These are phyloP conservation scores for Lumnitzera littorea DNA, from an alignment of 345 rosid genomes.

Conservation along the genomic window DNA sequence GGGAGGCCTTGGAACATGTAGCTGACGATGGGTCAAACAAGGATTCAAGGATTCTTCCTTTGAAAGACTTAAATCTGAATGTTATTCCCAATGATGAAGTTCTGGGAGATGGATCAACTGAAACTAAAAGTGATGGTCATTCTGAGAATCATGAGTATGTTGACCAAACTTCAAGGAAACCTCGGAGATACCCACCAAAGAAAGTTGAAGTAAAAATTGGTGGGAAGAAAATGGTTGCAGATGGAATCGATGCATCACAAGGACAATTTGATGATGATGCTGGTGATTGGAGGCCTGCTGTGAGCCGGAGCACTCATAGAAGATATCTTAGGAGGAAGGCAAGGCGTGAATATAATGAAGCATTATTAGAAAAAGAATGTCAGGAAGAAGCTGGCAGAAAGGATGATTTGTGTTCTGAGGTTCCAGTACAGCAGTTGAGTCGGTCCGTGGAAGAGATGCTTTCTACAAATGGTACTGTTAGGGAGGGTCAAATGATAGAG, in stretches of 20 bases:
- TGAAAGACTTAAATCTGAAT: conserved; percentile 66
- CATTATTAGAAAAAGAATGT: conserved; percentile 50
- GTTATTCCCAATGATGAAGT: conserved; percentile 23
- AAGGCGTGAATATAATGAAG: conserved; percentile 42
- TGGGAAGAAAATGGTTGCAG: conserved; percentile 82
- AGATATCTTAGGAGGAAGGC: conserved; percentile 75
- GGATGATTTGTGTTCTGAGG: conserved; percentile 12
- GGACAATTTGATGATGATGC: conserved; percentile 55
- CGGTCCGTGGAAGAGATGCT: conserved; percentile 7
- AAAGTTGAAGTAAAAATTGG: conserved; percentile 56
- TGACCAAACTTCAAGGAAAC: conserved; percentile 31
- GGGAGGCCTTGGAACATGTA: conserved; percentile 77
- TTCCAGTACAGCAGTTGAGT: conserved; percentile 10
- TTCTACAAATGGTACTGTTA: conserved; percentile 18
- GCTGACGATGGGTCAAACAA: conserved; percentile 32
- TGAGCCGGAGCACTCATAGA: conserved; percentile 84
- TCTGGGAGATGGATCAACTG: conserved; percentile 41
- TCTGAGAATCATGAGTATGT: conserved; percentile 40
- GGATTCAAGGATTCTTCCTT: conserved; percentile 67
- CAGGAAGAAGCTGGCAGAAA: conserved; percentile 39
- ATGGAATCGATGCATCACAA: conserved; percentile 85
- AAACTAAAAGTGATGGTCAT: conserved; percentile 22
- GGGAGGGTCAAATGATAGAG: conserved; percentile 20
- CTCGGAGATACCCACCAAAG: conserved; percentile 43
- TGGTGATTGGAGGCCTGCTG: conserved; percentile 88